Conservation (phyloP, 106 monocot genomes). For the Posidonia australis region DNA sequence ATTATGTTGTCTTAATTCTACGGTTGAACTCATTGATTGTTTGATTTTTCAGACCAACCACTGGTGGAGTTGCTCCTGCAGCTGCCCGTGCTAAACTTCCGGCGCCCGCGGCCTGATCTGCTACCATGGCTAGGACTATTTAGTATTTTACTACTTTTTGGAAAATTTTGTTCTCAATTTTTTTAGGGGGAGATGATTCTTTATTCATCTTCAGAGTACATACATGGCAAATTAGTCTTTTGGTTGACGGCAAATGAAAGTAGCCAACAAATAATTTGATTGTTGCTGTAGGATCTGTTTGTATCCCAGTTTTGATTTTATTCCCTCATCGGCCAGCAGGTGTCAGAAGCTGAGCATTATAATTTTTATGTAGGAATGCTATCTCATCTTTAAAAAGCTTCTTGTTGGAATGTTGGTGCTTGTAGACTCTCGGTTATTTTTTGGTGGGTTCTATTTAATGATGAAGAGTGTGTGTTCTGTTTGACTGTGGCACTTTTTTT, state of each 20-base stretch:
- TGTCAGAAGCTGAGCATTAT: too few relatives aligned
- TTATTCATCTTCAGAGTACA: neutral
- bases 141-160: neutral
- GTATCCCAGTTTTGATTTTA: too few relatives aligned
- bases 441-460: too few relatives aligned
- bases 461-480: too few relatives aligned
- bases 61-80: conserved; percentile 20
- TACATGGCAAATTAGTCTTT: neutral
- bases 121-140: neutral
- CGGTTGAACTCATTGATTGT: neutral
- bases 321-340: too few relatives aligned
- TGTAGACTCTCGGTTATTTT: too few relatives aligned
- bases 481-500: too few relatives aligned
- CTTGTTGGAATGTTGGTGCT: too few relatives aligned
- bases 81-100: neutral
- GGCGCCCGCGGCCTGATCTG: neutral
- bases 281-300: too few relatives aligned
- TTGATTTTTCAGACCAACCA: conserved; percentile 22
- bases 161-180: neutral
- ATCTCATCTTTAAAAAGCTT: too few relatives aligned
- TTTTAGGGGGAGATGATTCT: neutral
- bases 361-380: too few relatives aligned
- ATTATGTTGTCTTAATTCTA: neutral
- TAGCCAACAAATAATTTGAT: neutral
- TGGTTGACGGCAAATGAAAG: neutral